Evolutionary conservation across 2,329 filamentous ascomycete genomes (phyloP).

Genomic region (Xylaria multiplex): DNA sequence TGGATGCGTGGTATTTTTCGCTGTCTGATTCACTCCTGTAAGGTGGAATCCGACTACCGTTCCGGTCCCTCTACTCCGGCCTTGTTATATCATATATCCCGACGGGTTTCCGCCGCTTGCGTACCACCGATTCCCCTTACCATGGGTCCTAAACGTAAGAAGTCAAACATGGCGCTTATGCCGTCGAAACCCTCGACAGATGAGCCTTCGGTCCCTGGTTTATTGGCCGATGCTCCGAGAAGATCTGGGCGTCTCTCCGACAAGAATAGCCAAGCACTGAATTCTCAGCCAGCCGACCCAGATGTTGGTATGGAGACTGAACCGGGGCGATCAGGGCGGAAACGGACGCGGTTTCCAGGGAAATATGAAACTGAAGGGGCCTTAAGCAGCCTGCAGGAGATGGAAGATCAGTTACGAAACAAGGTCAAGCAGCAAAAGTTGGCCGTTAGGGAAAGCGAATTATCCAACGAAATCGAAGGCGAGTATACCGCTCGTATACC

Average conservation of each 20-base stretch:
- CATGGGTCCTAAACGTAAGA: constrained; percentile 56
- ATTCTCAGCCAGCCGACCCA: background rate
- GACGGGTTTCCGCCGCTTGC: constrained; percentile 3
- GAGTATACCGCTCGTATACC: constrained; percentile 53
- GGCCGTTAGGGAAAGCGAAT: constrained; percentile 54
- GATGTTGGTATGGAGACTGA: background rate
- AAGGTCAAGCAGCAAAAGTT: constrained; percentile 59
- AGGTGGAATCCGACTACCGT: constrained; percentile 25
- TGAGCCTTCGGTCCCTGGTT: constrained; percentile 15
- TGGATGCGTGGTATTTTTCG: constrained; percentile 40
- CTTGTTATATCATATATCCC: constrained; percentile 32
- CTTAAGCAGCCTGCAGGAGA: constrained; percentile 58
- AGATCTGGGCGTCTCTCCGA: constrained; percentile 42
- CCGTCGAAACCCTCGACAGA: constrained; percentile 15
- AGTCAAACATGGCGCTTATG: constrained; percentile 39
- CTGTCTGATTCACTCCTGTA: constrained; percentile 36
- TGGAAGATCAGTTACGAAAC: constrained; percentile 59
- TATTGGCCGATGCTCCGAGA: constrained; percentile 23
- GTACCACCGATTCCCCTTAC: constrained; percentile 22
- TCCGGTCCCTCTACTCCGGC: constrained; percentile 35
- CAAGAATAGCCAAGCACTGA: constrained; percentile 23
- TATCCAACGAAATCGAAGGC: constrained; percentile 37
- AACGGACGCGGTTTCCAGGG: constrained; percentile 30
- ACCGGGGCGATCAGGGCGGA: background rate
- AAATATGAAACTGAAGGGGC: constrained; percentile 52